Base-by-base conservation (phyloP, 495 filamentous ascomycete species). In the Aspergillus sclerotiicarbonarius region DNA sequence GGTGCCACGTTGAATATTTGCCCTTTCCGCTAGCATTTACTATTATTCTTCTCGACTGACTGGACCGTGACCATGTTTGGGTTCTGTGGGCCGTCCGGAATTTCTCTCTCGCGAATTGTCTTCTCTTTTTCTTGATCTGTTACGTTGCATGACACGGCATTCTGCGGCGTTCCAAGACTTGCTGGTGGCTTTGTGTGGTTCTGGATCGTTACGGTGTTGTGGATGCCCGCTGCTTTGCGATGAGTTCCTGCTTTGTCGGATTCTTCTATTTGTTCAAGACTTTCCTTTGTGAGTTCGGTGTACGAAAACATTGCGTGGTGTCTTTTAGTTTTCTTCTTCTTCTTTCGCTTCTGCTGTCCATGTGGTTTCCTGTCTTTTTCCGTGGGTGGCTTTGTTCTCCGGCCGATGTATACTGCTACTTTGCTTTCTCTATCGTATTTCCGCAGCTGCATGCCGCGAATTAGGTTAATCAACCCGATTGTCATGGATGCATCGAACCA, bases 171-270 rank as follows among this genome's bases (percentile, higher is more conserved):
- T 57, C 35, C 33, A 39, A 18, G 43, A 31, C 50, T 44, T 50
- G 44, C 51, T 8, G 51, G 57, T 53, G 51, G 44, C 33, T 47
- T 31, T 56, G 56, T 50, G 53, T 56, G 51, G 61, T 65, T 57
- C 62, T 57, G 62, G 59, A 54, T 56, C 44, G 13, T 62, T 48
- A 66, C 53, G 63, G 58, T 57, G 56, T 56, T 61, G 54, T 60
- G 45, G 19, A 31, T 48, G 58, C 45, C 37, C 13, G 37, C 37
- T 50, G 31, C 20, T 29, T 13, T 50, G 47, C 29, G 30, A 25
- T 50, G 31, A 50, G 37, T 41, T 41, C 13, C 13, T 41, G n/a
- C 25, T 41, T 41, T 41, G 10, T n/a, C 7, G 13, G n/a, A 41
- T 41, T 6, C 2, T 6, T 6, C 4, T 12, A n/a, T 41, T 6